These are phyloP conservation scores for Cyclocybe cylindracea DNA, from an alignment of 768 basidiomycete genomes.

Conservation along the genomic window DNA sequence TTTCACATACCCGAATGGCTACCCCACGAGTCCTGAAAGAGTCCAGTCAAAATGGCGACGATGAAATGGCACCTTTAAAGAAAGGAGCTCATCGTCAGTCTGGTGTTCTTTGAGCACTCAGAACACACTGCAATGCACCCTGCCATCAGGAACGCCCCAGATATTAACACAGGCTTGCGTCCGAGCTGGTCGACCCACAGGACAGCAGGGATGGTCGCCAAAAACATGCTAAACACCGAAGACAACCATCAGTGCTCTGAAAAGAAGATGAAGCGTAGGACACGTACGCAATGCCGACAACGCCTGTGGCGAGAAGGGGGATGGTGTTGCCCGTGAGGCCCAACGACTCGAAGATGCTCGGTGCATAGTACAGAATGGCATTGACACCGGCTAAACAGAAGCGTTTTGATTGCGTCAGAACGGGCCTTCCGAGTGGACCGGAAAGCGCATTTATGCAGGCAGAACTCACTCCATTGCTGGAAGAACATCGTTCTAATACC, in stretches of 20 bases:
- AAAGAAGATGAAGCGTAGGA: not conserved
- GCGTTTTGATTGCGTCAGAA: not conserved
- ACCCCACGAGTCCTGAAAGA: slow-evolving; percentile 58
- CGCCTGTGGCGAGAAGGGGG: slow-evolving; percentile 56
- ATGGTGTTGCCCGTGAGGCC: slow-evolving; percentile 63
- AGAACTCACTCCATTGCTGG: slow-evolving; percentile 70
- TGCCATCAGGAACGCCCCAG: slow-evolving; percentile 77
- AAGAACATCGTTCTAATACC: slow-evolving; percentile 66
- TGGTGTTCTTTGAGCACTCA: not conserved
- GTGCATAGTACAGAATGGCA: slow-evolving; percentile 77
- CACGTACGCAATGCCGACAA: slow-evolving; percentile 76
- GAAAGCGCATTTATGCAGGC: not conserved
- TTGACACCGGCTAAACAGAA: slow-evolving; percentile 54
- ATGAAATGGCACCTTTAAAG: slow-evolving; percentile 62
- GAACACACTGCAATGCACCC: slow-evolving; percentile 32
- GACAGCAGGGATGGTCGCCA: slow-evolving; percentile 80
- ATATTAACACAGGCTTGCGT: slow-evolving; percentile 70
- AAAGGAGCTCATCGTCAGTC: slow-evolving; percentile 3
- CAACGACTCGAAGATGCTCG: slow-evolving; percentile 63
- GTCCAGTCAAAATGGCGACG: slow-evolving; percentile 63
- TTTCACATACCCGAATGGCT: slow-evolving; percentile 30
- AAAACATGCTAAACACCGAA: slow-evolving; percentile 54
- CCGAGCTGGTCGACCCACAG: slow-evolving; percentile 80
- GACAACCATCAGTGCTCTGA: not conserved
- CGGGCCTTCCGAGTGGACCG: not conserved